These are phyloP conservation scores for Claviceps citrina DNA, from an alignment of 2,329 filamentous ascomycete species.

Conservation along the genomic window DNA sequence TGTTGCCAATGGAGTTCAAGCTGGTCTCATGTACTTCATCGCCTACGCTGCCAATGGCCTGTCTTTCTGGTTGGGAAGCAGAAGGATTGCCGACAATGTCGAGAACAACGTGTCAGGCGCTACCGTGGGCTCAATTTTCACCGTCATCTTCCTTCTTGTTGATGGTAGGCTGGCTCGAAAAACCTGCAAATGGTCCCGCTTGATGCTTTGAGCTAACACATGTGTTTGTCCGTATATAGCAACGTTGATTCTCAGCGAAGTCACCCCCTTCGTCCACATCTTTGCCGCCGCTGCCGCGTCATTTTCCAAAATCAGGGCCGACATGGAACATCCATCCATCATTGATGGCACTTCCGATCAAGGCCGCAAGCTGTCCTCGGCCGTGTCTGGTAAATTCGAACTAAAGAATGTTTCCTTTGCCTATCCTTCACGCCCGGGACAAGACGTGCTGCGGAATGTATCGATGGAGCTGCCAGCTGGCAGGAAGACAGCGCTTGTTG, in stretches of 20 bases:
- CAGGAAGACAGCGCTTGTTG: constrained; percentile 54
- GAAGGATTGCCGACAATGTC: constrained; percentile 19
- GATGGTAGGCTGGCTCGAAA: constrained; percentile 22
- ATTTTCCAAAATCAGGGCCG: constrained; percentile 36
- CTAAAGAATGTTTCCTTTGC: constrained; percentile 23
- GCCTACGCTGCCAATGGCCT: constrained; percentile 48
- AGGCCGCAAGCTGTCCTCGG: constrained; percentile 22
- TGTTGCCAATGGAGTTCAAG: constrained; percentile 36
- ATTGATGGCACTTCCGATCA: constrained; percentile 23
- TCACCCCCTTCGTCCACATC: constrained; percentile 42
- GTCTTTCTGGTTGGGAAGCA: constrained; percentile 51
- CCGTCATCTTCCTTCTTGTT: constrained; percentile 38
- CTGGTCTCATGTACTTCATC: constrained; percentile 51
- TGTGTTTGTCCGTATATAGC: not conserved
- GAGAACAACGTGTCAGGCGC: constrained; percentile 18
- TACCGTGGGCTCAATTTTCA: constrained; percentile 33
- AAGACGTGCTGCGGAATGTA: not conserved
- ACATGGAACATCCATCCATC: constrained; percentile 40
- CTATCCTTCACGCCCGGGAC: constrained; percentile 29
- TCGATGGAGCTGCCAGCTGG: constrained; percentile 25
- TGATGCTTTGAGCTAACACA: not conserved
- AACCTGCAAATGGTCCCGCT: not conserved
- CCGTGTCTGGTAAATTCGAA: too few species aligned
- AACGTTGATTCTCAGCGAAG: constrained; percentile 31
- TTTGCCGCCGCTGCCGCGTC: constrained; percentile 39